phyloP scores from a whole-genome alignment of 768 basidiomycete genomes.

The Mycena vulgaris region DNA sequence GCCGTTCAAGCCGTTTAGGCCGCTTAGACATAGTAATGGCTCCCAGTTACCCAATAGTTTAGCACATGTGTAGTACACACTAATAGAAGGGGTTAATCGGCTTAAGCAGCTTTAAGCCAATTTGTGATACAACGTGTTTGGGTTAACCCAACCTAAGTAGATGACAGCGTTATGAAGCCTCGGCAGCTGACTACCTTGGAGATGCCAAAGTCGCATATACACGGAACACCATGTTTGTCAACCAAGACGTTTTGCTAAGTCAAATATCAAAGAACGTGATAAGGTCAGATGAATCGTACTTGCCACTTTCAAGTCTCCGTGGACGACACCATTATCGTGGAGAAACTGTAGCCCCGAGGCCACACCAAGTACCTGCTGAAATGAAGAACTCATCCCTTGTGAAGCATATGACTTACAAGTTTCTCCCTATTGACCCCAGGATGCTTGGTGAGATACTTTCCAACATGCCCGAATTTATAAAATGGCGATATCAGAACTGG shows the following conservation, averaged over 20 bases:
- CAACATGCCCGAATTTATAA: conserved; percentile 11
- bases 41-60: too few relatives aligned
- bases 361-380: background rate
- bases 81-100: too few relatives aligned
- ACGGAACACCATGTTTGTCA: conserved; percentile 32
- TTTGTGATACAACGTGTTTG: too few relatives aligned
- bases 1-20: too few relatives aligned
- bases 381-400: background rate
- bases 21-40: too few relatives aligned
- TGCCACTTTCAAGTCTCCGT: conserved; percentile 17
- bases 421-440: background rate
- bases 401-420: background rate
- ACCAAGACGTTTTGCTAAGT: conserved; percentile 43
- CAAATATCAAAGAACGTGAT: too few relatives aligned
- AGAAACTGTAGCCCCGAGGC: conserved; percentile 6
- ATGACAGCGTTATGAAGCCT: too few relatives aligned
- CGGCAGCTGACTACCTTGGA: conserved; percentile 27
- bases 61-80: too few relatives aligned
- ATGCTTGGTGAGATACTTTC: background rate
- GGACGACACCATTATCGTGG: background rate
- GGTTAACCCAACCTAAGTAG: too few relatives aligned
- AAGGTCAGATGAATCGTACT: background rate
- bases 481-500: conserved; percentile 9
- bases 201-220: conserved; percentile 44
- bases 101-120: too few relatives aligned